Evolutionary conservation across 2,329 filamentous ascomycete species (phyloP).

Genomic region (Rhynchosporium agropyri): DNA sequence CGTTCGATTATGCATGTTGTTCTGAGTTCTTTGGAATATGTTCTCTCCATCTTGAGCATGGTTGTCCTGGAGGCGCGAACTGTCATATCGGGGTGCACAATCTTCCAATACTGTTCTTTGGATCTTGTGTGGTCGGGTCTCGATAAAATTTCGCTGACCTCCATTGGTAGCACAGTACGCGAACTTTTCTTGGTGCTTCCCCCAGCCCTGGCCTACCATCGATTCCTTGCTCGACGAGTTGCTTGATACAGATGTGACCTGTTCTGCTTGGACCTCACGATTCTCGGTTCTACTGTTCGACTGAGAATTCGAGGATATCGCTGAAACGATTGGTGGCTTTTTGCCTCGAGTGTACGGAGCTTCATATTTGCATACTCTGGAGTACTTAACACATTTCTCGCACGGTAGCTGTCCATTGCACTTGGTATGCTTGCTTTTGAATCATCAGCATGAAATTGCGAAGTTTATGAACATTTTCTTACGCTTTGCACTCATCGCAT

Average conservation of each 20-base stretch:
- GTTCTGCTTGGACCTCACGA: neutral
- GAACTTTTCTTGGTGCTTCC: neutral
- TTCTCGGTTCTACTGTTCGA: neutral
- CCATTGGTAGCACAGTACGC: neutral
- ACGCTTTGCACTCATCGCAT: conserved; percentile 25
- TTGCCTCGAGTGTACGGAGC: conserved; percentile 23
- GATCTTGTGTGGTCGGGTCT: neutral
- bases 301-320: conserved; percentile 5
- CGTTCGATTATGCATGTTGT: conserved; percentile 10
- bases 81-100: neutral
- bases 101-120: neutral
- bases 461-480: neutral
- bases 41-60: neutral
- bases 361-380: conserved; percentile 21
- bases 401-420: conserved; percentile 26
- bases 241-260: neutral
- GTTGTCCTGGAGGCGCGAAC: neutral
- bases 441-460: neutral
- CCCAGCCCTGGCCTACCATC: neutral
- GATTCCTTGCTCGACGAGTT: neutral
- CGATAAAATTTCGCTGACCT: neutral
- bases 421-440: conserved; percentile 22
- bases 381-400: conserved; percentile 23
- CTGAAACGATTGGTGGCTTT: conserved; percentile 20
- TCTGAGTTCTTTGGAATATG: conserved; percentile 22